Evolutionary conservation across 2,329 filamentous ascomycete species (phyloP).

Genomic region (Colletotrichum spinosum): DNA sequence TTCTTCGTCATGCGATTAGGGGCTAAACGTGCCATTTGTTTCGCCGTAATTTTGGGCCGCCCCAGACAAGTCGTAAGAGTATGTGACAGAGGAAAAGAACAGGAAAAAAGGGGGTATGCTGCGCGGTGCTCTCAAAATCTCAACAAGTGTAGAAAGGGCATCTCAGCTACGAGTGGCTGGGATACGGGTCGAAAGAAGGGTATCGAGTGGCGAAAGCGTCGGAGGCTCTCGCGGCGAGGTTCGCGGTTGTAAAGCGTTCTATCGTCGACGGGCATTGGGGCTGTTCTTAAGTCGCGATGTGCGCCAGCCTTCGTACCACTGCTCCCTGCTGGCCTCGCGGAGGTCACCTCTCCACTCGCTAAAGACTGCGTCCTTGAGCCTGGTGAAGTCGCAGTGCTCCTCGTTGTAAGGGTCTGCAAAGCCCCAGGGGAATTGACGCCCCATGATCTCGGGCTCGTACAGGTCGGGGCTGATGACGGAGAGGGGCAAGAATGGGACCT

Average conservation of each 20-base stretch:
- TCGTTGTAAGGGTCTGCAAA: constrained; percentile 94
- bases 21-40: constrained; percentile 16
- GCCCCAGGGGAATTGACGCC: constrained; percentile 94
- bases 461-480: constrained; percentile 95
- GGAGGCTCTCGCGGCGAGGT: constrained; percentile 1
- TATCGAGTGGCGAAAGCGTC: constrained; percentile 18
- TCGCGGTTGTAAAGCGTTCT: constrained; percentile 32
- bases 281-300: constrained; percentile 74
- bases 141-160: constrained; percentile 37
- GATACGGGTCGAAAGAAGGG: constrained; percentile 34
- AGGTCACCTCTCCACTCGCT: constrained; percentile 92
- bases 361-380: constrained; percentile 92
- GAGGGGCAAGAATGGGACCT: constrained; percentile 81
- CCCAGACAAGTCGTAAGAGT: constrained; percentile 37
- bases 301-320: constrained; percentile 97
- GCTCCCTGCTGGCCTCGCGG: constrained; percentile 87
- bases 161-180: constrained; percentile 5
- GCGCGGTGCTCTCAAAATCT: constrained; percentile 45
- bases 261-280: constrained; percentile 51
- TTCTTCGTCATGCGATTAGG: constrained; percentile 21
- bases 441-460: constrained; percentile 83
- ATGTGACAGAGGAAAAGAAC: constrained; percentile 36
- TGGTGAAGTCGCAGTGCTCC: constrained; percentile 92
- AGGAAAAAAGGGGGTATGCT: constrained; percentile 48
- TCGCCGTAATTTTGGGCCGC: constrained; percentile 24